These are phyloP conservation scores for Vitis rupestris DNA, from an alignment of 164 flowering plant genomes.

Conservation along the genomic window DNA sequence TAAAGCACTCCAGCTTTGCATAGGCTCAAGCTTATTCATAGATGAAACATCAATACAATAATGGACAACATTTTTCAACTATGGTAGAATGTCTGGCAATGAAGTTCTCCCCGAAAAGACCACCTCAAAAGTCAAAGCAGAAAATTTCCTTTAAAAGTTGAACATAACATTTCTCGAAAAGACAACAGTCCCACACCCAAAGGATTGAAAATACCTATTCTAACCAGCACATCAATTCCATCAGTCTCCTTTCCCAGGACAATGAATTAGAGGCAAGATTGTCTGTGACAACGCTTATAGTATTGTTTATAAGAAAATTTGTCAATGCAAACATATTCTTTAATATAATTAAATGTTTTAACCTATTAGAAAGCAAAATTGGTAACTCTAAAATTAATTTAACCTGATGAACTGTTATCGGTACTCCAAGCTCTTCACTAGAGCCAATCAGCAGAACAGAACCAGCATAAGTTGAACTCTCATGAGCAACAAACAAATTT, in stretches of 20 bases:
- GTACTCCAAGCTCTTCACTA: constrained; percentile 93
- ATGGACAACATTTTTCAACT: constrained; percentile 53
- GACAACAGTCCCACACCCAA: constrained; percentile 1
- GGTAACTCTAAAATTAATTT: neutral
- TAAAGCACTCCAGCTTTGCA: constrained; percentile 70
- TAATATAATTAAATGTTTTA: no score
- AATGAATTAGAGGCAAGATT: constrained; percentile 79
- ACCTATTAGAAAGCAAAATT: no score
- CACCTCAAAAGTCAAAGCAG: constrained; percentile 52
- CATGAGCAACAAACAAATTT: constrained; percentile 64
- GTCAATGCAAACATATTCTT: neutral
- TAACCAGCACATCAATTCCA: constrained; percentile 90
- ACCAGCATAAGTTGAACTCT: constrained; percentile 82
- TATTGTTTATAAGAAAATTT: constrained; percentile 7
- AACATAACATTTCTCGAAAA: constrained; percentile 14
- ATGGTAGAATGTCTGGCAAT: constrained; percentile 63
- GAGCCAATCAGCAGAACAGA: constrained; percentile 92
- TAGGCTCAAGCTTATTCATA: constrained; percentile 71
- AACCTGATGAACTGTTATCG: constrained; percentile 92
- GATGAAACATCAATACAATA: constrained; percentile 58
- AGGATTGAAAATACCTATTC: constrained; percentile 71
- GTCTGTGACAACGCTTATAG: constrained; percentile 60
- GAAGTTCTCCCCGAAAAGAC: constrained; percentile 76
- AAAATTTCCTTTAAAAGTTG: constrained; percentile 16
- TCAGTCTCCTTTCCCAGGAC: constrained; percentile 89